Base-by-base conservation (phyloP, 495 filamentous ascomycete species). In the Chaetomium tenue region DNA sequence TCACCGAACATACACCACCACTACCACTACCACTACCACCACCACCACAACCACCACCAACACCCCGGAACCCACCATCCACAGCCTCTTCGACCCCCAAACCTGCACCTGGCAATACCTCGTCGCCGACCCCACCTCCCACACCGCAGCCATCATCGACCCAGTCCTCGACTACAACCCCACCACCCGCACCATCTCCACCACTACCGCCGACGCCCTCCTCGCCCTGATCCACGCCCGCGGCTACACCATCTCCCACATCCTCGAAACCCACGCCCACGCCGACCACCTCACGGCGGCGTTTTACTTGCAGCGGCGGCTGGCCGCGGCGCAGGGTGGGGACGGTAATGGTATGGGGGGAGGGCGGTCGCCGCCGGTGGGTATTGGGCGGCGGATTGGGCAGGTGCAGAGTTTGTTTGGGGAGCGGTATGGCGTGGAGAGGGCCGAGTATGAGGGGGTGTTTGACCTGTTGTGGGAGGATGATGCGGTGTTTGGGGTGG, bases 221-320 rank as follows among this genome's bases (percentile, higher is more conserved):
- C 74, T 88, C 0, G 39, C 66, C 0, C 26, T 83, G 3, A 64
- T 81, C 46, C 52, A 67, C 16, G 47, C 73, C 26, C 66, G 82
- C 0, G 73, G 75, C 5, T 87, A 86, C 71, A 75, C 30, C 8
- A 71, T 87, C 39, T 70, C 68, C 6, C 68, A 63, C 25, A 82
- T 88, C 30, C 76, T 88, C n/a, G 86, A 87, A 64, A 87, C 86
- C 0, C 85, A 88, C 66, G 81, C 78, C 8, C 86, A 88, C 65
- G 86, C 86, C 22, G 85, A 87, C 70, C 85, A 87, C 67, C 66
- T 87, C 12, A 86, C 83, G 1, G 80, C 85, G 0, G 70, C 84
- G 0, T 72, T 72, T 8, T 88, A 87, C 66, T 74, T 88, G 0
- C 83, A 85, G 64, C 58, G 63, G 0, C 68, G 66, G 7, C 75